These are phyloP conservation scores for Daldinia childiae DNA, from an alignment of 495 filamentous ascomycete species.

Conservation along the genomic window DNA sequence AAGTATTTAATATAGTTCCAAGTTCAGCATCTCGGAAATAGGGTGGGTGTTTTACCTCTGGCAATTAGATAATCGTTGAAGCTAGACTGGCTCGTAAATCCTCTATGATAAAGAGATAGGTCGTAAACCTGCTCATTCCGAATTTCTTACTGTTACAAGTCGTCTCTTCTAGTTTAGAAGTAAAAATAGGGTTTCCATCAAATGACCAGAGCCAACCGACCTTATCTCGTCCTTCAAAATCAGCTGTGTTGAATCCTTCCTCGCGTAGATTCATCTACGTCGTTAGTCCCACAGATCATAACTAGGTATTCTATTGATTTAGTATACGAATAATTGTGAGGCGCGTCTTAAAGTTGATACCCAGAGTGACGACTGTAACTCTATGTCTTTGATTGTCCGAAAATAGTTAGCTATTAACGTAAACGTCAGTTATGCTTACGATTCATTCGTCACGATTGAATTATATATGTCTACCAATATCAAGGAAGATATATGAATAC, in stretches of 20 bases:
- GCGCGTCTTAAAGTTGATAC: background rate
- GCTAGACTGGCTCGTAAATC: slow-evolving; percentile 4
- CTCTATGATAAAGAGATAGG: background rate
- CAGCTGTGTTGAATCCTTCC: slow-evolving; percentile 34
- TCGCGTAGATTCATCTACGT: slow-evolving; percentile 34
- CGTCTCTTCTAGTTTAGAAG: slow-evolving; percentile 28
- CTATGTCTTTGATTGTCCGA: too few relatives aligned
- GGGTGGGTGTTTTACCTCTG: slow-evolving; percentile 9
- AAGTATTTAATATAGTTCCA: background rate
- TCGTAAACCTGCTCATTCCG: background rate
- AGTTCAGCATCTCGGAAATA: too few relatives aligned
- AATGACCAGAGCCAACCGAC: slow-evolving; percentile 40
- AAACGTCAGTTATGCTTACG: too few relatives aligned
- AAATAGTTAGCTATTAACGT: too few relatives aligned
- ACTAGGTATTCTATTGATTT: background rate
- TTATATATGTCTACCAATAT: background rate
- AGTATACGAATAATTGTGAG: background rate
- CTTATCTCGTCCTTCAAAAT: slow-evolving; percentile 35
- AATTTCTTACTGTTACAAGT: slow-evolving; percentile 25
- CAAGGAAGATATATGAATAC: background rate
- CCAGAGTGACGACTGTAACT: background rate
- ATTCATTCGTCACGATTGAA: background rate
- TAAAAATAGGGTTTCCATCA: slow-evolving; percentile 8
- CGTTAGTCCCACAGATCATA: slow-evolving; percentile 33
- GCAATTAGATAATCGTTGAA: slow-evolving; percentile 14